Percentiles rank a stretch among this genome's conserved stretches.
phyloP scores from a whole-genome alignment of 2,329 filamentous ascomycete genomes.

The Helotiales sp. region DNA sequence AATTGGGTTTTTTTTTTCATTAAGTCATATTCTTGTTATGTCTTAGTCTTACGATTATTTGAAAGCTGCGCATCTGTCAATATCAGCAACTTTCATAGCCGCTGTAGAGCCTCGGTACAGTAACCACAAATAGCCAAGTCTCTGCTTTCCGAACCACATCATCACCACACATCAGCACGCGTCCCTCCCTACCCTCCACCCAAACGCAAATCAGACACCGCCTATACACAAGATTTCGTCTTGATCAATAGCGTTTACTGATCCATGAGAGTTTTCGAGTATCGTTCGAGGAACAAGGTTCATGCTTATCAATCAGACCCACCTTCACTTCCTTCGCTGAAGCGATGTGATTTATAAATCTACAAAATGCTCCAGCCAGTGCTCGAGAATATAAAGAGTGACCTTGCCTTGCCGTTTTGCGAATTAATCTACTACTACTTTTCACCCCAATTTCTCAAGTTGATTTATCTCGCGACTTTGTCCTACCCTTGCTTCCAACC shows the following conservation, averaged over 20 bases:
- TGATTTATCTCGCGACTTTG: too few relatives aligned
- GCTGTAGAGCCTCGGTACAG: neutral
- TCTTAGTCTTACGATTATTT: too few relatives aligned
- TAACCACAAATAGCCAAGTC: neutral
- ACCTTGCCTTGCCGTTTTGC: neutral
- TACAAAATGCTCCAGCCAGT: neutral
- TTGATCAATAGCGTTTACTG: neutral
- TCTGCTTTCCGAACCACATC: neutral
- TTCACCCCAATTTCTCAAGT: too few relatives aligned
- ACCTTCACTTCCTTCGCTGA: neutral
- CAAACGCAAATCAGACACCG: neutral
- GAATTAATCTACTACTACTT: too few relatives aligned
- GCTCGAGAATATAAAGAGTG: neutral
- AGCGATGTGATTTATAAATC: neutral
- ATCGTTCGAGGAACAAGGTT: neutral
- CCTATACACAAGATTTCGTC: neutral
- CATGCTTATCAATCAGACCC: neutral
- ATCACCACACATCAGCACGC: neutral
- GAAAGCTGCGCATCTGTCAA: too few relatives aligned
- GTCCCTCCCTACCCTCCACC: neutral
- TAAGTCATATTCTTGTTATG: too few relatives aligned
- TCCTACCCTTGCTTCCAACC: neutral
- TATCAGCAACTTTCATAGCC: neutral
- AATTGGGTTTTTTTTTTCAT: too few relatives aligned
- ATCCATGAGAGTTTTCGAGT: neutral